Evolutionary conservation across 768 basidiomycete genomes (phyloP), one percentile per base, ranked within the genome.

Genomic region (Leccinum longicurvipes): DNA sequence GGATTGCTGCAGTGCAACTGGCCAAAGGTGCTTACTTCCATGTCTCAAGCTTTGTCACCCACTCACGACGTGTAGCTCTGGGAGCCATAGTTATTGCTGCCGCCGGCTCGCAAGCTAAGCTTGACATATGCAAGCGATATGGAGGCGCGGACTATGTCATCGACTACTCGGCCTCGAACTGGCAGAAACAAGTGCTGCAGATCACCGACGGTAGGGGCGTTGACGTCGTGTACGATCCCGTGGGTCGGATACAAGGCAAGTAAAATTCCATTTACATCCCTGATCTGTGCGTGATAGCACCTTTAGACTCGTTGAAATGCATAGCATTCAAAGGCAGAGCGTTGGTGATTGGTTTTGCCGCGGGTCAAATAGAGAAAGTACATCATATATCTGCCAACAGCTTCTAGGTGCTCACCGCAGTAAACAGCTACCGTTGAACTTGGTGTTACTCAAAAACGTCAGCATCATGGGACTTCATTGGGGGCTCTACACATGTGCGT

Each of bases 21-120:
- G 95, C 93, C 21, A 97, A 97, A 81, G 86, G 92, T 91, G 10
- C 47, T 31, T 34, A 67, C 59, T 21, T 47, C 25, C 9, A 10
- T 14, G 31, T 31, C 21, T n/a, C 39, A 6, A 24, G 19, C 24
- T 14, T 21, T 48, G 6, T 34, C 25, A 19, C 32, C 24, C 24
- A n/a, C 52, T 58, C 25, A 62, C 36, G 21, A 45, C 21, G 39
- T 31, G 6, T 56, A 93, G 94, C 81, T 8, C 78, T 97, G 47
- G 96, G 94, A 24, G 95, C 91, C 36, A 92, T 83, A 63, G 97
- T 99, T 21, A 98, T 99, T 62, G 97, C 93, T 1, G 95, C 94
- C 0, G 93, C 91, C 21, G 84, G 91, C 25, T 89, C 91, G 15
- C 76, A 77, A 28, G 74, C 78, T 41, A 99, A 99, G 71, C 77